Evolutionary conservation across 106 monocot species (phyloP), one percentile per base, ranked within the genome.

Genomic region (Acorus calamus): DNA sequence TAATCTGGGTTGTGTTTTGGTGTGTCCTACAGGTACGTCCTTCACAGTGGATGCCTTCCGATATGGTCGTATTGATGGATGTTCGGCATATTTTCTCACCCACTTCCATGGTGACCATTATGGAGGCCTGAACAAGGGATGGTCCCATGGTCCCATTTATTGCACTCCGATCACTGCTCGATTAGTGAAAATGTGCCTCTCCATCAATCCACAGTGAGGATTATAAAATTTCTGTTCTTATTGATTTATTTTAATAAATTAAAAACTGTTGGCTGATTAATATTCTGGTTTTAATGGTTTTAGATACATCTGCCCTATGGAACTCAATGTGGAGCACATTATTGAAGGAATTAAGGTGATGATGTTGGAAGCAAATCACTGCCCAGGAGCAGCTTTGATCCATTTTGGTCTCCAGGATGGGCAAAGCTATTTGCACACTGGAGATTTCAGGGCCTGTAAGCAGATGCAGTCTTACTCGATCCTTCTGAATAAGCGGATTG

Each of bases 41-140:
- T 83, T 87, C 59, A 80, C 86, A 42, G 86, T 87, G 42, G 86
- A 87, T 63, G 86, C 86, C 55, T 87, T 87, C 47, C 66, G 83
- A 8, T 83, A 83, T 63, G 86, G 77, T 50, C 50, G 13, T 50
- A 65, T 87, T 69, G 68, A 79, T 45, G 86, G 74, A 12, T 87
- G 86, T 59, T 72, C 71, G 8, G 79, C 76, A 61, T 87, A 87
- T 77, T 83, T 87, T 71, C 77, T 87, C 28, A 87, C 64, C 61
- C 86, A 87, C 53, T 87, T 87, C 49, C 86, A 87, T 41, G 61
- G 63, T 65, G 86, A 87, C 49, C 86, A 87, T 61, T 87, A 87
- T 77, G 86, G 83, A 60, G 86, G 86, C 51, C 68, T 87, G 68
- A 80, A 51, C 68, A 87, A 83, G 70, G 79, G 42, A 69, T 87